A percentile compares a stretch with the other conserved stretches of the same genome.
These are phyloP conservation scores for Ilex aquifolium DNA, from an alignment of 257 asterid genomes.

Conservation along the genomic window DNA sequence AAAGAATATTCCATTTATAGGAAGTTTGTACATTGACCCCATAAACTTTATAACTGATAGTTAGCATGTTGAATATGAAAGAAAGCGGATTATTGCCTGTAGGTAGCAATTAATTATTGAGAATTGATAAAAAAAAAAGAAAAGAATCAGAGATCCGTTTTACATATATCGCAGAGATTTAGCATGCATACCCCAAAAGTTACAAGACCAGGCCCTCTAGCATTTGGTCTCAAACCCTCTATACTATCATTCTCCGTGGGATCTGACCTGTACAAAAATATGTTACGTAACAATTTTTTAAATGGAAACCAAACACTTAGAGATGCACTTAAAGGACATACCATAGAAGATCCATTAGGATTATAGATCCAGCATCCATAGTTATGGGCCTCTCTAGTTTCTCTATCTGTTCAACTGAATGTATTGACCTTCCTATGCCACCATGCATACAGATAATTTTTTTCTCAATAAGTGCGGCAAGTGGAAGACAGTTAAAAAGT, in stretches of 20 bases:
- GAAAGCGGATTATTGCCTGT: too few relatives aligned
- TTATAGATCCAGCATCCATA: constrained; percentile 97
- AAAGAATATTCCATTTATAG: too few relatives aligned
- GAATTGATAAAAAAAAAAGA: too few relatives aligned
- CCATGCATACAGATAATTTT: constrained; percentile 99
- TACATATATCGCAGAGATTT: neutral
- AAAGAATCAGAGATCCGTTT: too few relatives aligned
- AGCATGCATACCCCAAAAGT: constrained; percentile 80
- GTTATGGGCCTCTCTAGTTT: constrained; percentile 98
- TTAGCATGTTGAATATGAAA: too few relatives aligned
- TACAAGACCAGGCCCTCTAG: constrained; percentile 99
- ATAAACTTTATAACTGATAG: too few relatives aligned
- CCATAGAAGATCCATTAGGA: constrained; percentile 97
- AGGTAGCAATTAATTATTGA: too few relatives aligned
- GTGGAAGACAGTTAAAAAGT: constrained; percentile 90
- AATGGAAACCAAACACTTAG: constrained; percentile 1
- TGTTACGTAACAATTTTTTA: constrained; percentile 4
- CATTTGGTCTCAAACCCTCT: constrained; percentile 97
- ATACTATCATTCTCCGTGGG: constrained; percentile 98
- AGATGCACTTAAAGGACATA: constrained; percentile 17
- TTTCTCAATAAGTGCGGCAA: constrained; percentile 97
- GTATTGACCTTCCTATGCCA: constrained; percentile 96
- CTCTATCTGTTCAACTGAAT: constrained; percentile 91
- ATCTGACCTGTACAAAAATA: constrained; percentile 71
- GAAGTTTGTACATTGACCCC: too few relatives aligned